Conservation (phyloP, 2,329 filamentous ascomycete genomes). For the Alternaria tenuissima region DNA sequence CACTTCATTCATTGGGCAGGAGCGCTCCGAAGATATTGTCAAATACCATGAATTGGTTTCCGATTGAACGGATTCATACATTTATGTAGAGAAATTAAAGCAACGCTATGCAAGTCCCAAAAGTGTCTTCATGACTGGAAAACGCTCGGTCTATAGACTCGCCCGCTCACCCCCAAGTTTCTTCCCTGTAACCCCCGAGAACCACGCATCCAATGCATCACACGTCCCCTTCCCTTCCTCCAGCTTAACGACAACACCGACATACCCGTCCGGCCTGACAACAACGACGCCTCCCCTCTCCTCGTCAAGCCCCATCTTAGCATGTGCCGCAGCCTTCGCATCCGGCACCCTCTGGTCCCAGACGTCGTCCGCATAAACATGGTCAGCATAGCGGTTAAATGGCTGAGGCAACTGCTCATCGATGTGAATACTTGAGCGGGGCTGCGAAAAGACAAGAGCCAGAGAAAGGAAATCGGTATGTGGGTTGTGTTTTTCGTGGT, state of each 20-base stretch:
- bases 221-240: slow-evolving; percentile 80
- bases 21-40: not conserved
- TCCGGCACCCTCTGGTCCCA: slow-evolving; percentile 75
- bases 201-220: slow-evolving; percentile 86
- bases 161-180: slow-evolving; percentile 53
- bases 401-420: slow-evolving; percentile 72
- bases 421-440: slow-evolving; percentile 76
- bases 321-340: slow-evolving; percentile 78
- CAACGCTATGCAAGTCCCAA: slow-evolving; percentile 2
- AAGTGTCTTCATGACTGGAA: not conserved
- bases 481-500: slow-evolving; percentile 85
- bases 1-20: not conserved
- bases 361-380: slow-evolving; percentile 86
- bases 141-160: slow-evolving; percentile 28
- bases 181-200: slow-evolving; percentile 75
- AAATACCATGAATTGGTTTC: not conserved
- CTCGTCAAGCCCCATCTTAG: slow-evolving; percentile 82
- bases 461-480: slow-evolving; percentile 84
- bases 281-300: slow-evolving; percentile 81
- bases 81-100: not conserved
- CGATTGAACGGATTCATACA: not conserved
- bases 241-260: slow-evolving; percentile 77
- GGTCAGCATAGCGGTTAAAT: slow-evolving; percentile 78
- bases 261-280: slow-evolving; percentile 86
- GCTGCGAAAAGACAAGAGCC: slow-evolving; percentile 75